Evolutionary conservation across 2,329 filamentous ascomycete species (phyloP), one percentile per base, ranked within the genome.

Genomic region (Aspergillus piperis): DNA sequence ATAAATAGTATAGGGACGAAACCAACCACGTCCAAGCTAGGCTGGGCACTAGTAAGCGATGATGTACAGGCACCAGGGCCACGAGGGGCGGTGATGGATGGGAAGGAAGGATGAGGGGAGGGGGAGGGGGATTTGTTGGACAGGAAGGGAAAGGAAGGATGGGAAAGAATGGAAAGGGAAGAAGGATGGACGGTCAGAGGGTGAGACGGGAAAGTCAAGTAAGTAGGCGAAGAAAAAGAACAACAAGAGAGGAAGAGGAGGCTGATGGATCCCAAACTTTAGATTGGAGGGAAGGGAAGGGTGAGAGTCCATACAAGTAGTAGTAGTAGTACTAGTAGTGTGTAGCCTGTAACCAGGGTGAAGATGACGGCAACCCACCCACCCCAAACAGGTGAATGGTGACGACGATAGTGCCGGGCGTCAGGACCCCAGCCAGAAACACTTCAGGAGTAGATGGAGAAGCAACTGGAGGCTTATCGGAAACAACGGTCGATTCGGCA

Each of bases 391-490:
- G 60, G 52, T 56, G 62, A 62, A 58, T 58, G 62, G 57, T 64
- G 62, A 64, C 54, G 59, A 62, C 62, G 62, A 64, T 62, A 64
- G 58, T 53, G 58, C 61, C 23, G 42, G 56, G 55, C 57, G 42
- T 41, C 51, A 62, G 36, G 44, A 61, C 57, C 11, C 32, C 30
- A 17, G n/a, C 17, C 21, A 55, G 48, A 55, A 50, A 39, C 27
- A 52, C 27, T 36, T 19, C 50, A 41, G 32, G 47, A 55, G 25
- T 8, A 8, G 36, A 38, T 51, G 39, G 44, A 54, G 25, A 59
- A 47, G 30, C 48, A 47, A 21, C 54, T 27, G 62, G 68, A 69
- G 69, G 70, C 71, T 74, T 70, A 72, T 74, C 71, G 69, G 71
- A 72, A 74, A 65, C 66, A 64, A 68, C 65, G 65, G 64, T 61